Conservation (phyloP, 2,329 filamentous ascomycete species). For the Aureobasidium sp. region DNA sequence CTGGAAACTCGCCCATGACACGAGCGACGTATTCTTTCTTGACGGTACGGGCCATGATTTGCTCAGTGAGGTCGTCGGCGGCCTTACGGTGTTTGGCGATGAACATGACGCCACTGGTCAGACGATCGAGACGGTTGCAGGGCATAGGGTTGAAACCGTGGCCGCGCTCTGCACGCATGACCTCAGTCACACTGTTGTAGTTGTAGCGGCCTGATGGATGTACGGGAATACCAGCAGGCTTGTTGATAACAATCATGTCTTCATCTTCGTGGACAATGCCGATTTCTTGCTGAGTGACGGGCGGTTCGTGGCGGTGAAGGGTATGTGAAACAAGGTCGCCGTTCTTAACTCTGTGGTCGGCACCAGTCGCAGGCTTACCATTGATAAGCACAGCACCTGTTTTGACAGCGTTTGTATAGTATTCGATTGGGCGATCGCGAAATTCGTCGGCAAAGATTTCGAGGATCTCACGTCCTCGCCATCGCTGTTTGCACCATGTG, state of each 20-base stretch:
- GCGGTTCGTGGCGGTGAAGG: constrained; percentile 90
- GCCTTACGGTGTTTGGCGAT: constrained; percentile 79
- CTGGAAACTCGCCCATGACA: constrained; percentile 85
- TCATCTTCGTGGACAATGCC: constrained; percentile 84
- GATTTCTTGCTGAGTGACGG: constrained; percentile 74
- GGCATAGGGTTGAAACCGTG: constrained; percentile 56
- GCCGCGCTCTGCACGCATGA: constrained; percentile 71
- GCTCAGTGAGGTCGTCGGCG: constrained; percentile 66
- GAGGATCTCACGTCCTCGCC: constrained; percentile 72
- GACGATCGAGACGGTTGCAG: constrained; percentile 86
- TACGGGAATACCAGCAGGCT: constrained; percentile 89
- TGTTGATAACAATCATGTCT: constrained; percentile 92
- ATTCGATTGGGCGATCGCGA: constrained; percentile 74
- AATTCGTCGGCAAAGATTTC: constrained; percentile 92
- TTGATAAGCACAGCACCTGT: constrained; percentile 74
- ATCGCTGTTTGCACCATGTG: constrained; percentile 88
- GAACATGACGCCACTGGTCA: constrained; percentile 98
- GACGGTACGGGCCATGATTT: constrained; percentile 74
- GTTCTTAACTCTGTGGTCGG: constrained; percentile 70
- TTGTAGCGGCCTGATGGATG: constrained; percentile 94
- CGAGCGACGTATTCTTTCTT: constrained; percentile 93
- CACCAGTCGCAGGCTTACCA: constrained; percentile 58
- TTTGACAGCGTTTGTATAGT: constrained; percentile 80
- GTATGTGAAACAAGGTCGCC: constrained; percentile 90
- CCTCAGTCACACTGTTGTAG: constrained; percentile 90